phyloP scores from a whole-genome alignment of 2,329 filamentous ascomycete genomes.

The Ophiosphaerella herpotricha region DNA sequence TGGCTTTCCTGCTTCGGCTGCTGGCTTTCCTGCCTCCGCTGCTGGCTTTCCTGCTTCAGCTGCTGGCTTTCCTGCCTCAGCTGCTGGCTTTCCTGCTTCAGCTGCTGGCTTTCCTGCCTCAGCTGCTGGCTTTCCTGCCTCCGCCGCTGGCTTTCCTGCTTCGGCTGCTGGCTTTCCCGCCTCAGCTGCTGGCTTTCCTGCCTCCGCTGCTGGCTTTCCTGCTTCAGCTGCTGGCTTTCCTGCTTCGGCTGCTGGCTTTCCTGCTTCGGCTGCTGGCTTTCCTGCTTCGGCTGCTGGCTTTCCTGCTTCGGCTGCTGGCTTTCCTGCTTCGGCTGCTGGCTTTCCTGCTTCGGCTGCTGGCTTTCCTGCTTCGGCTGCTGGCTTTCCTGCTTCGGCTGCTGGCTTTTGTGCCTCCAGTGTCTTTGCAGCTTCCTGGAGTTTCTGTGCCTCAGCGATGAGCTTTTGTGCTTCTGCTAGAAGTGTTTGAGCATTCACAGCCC shows the following conservation, averaged over 20 bases:
- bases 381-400: constrained; percentile 7
- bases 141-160: neutral
- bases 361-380: constrained; percentile 5
- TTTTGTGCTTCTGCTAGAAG: constrained; percentile 4
- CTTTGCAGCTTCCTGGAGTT: constrained; percentile 1
- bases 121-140: constrained; percentile 9
- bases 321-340: constrained; percentile 2
- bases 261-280: constrained; percentile 3
- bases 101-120: constrained; percentile 3
- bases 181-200: neutral
- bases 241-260: constrained; percentile 10
- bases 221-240: constrained; percentile 6
- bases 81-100: too few species aligned
- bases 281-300: constrained; percentile 1
- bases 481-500: neutral
- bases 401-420: constrained; percentile 6
- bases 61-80: too few species aligned
- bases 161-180: too few species aligned
- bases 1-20: too few species aligned
- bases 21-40: too few species aligned
- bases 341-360: constrained; percentile 3
- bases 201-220: constrained; percentile 9
- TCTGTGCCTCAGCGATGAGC: constrained; percentile 6
- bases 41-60: too few species aligned
- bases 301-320: neutral